phyloP scores from a whole-genome alignment of 805 yeast species.

The Yarrowia phangngaensis region DNA sequence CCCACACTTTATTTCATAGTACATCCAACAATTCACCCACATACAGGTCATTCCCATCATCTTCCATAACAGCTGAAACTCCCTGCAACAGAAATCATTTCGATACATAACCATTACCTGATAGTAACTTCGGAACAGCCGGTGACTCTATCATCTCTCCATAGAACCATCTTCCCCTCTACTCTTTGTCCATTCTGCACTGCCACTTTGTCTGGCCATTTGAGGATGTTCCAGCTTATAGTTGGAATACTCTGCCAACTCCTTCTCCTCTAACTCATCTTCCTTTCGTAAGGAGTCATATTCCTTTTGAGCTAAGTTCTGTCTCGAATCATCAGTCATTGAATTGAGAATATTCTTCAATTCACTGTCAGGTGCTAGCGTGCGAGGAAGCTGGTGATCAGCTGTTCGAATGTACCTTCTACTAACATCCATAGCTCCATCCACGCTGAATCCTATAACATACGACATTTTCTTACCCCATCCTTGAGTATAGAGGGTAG shows the following conservation, averaged over 20 bases:
- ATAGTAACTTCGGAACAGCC: no score
- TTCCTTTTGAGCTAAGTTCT: constrained; percentile 38
- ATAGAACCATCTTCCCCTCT: constrained; percentile 77
- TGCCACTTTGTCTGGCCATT: constrained; percentile 71
- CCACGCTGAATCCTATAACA: constrained; percentile 60
- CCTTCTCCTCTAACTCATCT: constrained; percentile 37
- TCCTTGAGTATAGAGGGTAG: constrained; percentile 67
- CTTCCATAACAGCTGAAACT: no score
- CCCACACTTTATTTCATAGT: no score
- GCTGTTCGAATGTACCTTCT: constrained; percentile 54
- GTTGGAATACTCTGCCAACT: constrained; percentile 32
- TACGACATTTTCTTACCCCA: constrained; percentile 96
- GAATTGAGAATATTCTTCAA: constrained; percentile 41
- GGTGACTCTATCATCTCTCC: no score
- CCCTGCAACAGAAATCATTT: no score
- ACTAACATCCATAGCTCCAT: constrained; percentile 67
- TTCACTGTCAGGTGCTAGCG: constrained; percentile 44
- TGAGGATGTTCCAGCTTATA: constrained; percentile 28
- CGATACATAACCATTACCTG: no score
- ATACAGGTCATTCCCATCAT: no score
- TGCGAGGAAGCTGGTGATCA: constrained; percentile 48
- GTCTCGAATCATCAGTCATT: constrained; percentile 42
- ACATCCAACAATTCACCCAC: no score
- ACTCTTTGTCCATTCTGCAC: constrained; percentile 64
- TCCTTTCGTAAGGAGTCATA: constrained; percentile 41